A percentile compares a stretch with the other conserved stretches of the same genome.
Evolutionary conservation across 352 stramenopile genomes (phyloP).

Genomic region (Phytophthora lateralis): DNA sequence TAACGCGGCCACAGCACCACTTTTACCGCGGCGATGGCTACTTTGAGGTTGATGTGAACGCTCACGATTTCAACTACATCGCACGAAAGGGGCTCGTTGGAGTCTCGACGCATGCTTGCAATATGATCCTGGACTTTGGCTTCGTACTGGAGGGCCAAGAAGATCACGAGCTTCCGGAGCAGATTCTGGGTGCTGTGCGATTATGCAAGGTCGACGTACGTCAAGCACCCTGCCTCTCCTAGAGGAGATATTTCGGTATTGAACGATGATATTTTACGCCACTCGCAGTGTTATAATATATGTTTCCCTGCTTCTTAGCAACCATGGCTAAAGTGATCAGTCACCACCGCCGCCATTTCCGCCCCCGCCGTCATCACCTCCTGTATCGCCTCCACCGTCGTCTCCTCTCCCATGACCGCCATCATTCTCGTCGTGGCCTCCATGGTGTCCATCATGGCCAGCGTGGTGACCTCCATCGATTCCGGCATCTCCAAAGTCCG

Average conservation of each 20-base stretch:
- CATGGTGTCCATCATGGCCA: constrained; percentile 7
- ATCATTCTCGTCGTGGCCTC: background rate
- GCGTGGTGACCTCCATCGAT: background rate
- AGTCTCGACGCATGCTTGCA: constrained; percentile 74
- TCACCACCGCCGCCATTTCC: background rate
- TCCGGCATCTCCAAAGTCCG: constrained; percentile 11
- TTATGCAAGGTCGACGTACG: constrained; percentile 80
- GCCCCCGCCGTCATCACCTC: background rate
- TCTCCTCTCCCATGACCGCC: background rate
- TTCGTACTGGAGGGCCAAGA: constrained; percentile 85
- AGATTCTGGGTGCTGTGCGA: constrained; percentile 75
- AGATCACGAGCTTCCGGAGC: constrained; percentile 75
- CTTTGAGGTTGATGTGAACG: constrained; percentile 86
- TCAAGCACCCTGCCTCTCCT: constrained; percentile 48
- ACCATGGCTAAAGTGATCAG: too few relatives aligned
- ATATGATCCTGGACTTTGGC: constrained; percentile 87
- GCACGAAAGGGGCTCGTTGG: constrained; percentile 75
- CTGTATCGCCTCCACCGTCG: background rate
- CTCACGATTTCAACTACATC: constrained; percentile 86
- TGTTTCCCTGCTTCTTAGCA: too few relatives aligned
- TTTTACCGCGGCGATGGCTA: constrained; percentile 77
- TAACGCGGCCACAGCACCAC: constrained; percentile 78
- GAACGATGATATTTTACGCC: constrained; percentile 2
- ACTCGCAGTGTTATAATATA: too few relatives aligned
- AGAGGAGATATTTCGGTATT: constrained; percentile 4